Conservation (phyloP, 805 yeast genomes). For the Wickerhamiella hasegawae region DNA sequence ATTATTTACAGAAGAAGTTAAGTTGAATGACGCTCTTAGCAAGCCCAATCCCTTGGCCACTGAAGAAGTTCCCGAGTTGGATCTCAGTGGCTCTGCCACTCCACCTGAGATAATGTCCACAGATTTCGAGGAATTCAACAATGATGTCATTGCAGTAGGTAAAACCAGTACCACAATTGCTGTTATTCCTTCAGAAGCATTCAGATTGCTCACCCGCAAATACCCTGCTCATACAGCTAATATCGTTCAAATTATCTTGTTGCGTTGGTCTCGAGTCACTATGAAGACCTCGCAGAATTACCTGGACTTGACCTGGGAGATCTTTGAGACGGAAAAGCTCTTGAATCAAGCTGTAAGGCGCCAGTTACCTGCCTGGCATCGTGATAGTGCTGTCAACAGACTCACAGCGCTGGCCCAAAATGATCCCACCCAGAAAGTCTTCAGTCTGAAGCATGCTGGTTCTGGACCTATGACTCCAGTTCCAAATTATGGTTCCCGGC, state of each 20-base stretch:
- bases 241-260: conserved; percentile 80
- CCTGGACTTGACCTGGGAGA: conserved; percentile 68
- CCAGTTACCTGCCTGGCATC: conserved; percentile 49
- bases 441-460: conserved; percentile 9
- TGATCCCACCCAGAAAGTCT: conserved; percentile 7
- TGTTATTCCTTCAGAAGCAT: conserved; percentile 76
- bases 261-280: conserved; percentile 78
- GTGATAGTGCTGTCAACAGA: conserved; percentile 37
- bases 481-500: too few species aligned
- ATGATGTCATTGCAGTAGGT: conserved; percentile 56
- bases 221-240: conserved; percentile 87
- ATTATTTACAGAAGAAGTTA: conserved; percentile 40
- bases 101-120: conserved; percentile 1
- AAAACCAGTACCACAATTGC: conserved; percentile 68
- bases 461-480: conserved; percentile 1
- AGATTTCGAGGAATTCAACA: conserved; percentile 12
- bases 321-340: conserved; percentile 56
- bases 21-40: conserved; percentile 10
- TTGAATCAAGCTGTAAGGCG: conserved; percentile 35
- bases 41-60: neutral
- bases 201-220: conserved; percentile 48
- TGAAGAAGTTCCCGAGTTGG: conserved; percentile 4
- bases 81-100: neutral
- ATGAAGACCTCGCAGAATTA: conserved; percentile 80
- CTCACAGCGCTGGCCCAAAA: conserved; percentile 17